A percentile compares a stretch with the other conserved stretches of the same genome.
Evolutionary conservation across 176 grass and related monocot genomes (phyloP).

Genomic region (Aegilops tauschii): DNA sequence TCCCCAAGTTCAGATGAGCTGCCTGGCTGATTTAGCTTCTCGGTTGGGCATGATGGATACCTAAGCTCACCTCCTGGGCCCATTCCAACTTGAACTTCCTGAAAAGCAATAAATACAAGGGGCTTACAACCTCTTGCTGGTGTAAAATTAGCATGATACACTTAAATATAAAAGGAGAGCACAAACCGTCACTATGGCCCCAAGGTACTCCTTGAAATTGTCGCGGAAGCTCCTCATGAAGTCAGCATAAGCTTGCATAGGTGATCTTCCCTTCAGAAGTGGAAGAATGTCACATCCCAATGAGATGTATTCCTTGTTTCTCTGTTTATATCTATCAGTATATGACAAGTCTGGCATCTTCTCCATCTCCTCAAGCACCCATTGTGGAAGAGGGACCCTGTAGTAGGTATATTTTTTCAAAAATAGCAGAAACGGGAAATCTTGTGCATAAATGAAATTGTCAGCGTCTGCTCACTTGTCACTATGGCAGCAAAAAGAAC

Average conservation of each 20-base stretch:
- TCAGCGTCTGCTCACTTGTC: not conserved
- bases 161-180: slow-evolving; percentile 25
- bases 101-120: not conserved
- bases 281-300: slow-evolving; percentile 67
- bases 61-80: slow-evolving; percentile 81
- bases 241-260: slow-evolving; percentile 81
- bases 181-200: slow-evolving; percentile 63
- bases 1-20: slow-evolving; percentile 51
- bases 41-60: slow-evolving; percentile 64
- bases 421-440: slow-evolving; percentile 13
- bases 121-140: slow-evolving; percentile 6
- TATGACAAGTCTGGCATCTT: slow-evolving; percentile 67
- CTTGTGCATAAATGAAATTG: slow-evolving; percentile 1
- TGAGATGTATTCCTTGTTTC: slow-evolving; percentile 85
- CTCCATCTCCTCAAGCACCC: slow-evolving; percentile 79
- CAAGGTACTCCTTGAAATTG: slow-evolving; percentile 65
- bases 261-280: slow-evolving; percentile 65
- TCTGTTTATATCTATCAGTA: slow-evolving; percentile 54
- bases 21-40: slow-evolving; percentile 48
- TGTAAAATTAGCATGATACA: not conserved
- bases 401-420: not conserved
- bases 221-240: slow-evolving; percentile 84
- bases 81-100: slow-evolving; percentile 90
- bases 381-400: slow-evolving; percentile 70
- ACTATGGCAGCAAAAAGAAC: not conserved